These are phyloP conservation scores for Pseudogymnoascus sp. DNA, from an alignment of 2,329 filamentous ascomycete species.

Conservation along the genomic window DNA sequence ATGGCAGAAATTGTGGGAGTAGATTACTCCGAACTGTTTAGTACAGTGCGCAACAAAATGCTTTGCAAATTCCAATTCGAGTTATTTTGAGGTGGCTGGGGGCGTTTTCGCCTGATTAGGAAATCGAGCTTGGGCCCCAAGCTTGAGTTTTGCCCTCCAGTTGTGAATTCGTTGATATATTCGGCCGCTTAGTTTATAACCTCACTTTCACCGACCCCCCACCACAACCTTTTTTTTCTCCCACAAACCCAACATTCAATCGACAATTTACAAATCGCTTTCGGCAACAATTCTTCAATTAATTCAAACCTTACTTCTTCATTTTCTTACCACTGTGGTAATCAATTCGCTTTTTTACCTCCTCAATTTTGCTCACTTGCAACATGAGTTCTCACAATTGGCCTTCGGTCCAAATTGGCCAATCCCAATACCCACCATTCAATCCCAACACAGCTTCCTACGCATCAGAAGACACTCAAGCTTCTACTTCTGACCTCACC, in stretches of 20 bases:
- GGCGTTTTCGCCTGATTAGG: background rate
- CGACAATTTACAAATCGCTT: background rate
- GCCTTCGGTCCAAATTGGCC: background rate
- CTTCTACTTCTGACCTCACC: background rate
- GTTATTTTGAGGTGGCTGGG: background rate
- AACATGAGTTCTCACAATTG: conserved; percentile 9
- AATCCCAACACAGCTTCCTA: conserved; percentile 6
- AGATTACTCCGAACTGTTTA: no score
- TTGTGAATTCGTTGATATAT: background rate
- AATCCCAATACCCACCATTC: conserved; percentile 1
- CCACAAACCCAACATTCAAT: background rate
- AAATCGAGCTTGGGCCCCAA: conserved; percentile 4
- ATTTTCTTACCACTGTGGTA: background rate
- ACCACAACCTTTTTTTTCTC: background rate
- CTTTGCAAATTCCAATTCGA: background rate
- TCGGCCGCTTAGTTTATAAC: conserved; percentile 3
- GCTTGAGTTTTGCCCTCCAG: background rate
- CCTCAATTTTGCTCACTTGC: background rate
- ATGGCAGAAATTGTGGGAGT: background rate
- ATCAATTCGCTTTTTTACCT: background rate
- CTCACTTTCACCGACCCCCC: background rate
- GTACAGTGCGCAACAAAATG: background rate
- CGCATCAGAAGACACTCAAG: background rate
- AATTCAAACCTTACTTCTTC: background rate
- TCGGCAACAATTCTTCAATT: background rate